Percentiles rank a stretch among this genome's conserved stretches.
Conservation (phyloP, 202 grass and related monocot species). For the Panicum virgatum region DNA sequence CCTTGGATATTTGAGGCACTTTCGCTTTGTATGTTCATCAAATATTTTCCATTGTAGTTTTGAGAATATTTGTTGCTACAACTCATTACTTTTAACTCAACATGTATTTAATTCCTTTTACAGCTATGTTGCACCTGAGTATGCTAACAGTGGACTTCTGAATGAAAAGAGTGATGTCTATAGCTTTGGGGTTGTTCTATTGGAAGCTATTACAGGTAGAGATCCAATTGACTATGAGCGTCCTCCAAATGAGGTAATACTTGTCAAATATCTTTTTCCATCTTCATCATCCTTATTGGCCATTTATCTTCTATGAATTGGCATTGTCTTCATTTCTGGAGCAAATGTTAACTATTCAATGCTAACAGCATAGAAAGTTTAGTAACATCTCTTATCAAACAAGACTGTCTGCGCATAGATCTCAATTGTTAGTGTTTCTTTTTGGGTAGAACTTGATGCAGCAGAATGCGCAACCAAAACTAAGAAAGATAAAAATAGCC, state of each 20-base stretch:
- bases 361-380: not conserved
- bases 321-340: not conserved
- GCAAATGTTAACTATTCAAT: conserved; percentile 1
- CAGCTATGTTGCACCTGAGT: conserved; percentile 98
- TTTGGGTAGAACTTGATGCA: not conserved
- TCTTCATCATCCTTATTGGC: not conserved
- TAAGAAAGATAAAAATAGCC: not conserved
- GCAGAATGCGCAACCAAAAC: not conserved
- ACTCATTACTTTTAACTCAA: not conserved
- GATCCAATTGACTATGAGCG: conserved; percentile 94
- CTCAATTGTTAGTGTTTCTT: not conserved
- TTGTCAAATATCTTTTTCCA: conserved; percentile 12
- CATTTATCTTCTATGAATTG: not conserved
- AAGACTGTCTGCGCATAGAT: not conserved
- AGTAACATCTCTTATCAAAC: conserved; percentile 22
- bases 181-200: conserved; percentile 95
- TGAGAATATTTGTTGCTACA: not conserved
- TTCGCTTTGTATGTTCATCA: conserved; percentile 3
- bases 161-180: conserved; percentile 99
- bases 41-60: conserved; percentile 12
- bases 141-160: conserved; percentile 95
- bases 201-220: conserved; percentile 97
- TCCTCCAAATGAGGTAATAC: conserved; percentile 82
- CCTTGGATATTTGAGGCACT: not conserved
- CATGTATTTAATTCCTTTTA: conserved; percentile 19